Evolutionary conservation across 2,329 filamentous ascomycete genomes (phyloP).

Genomic region (Pseudopithomyces maydicus): DNA sequence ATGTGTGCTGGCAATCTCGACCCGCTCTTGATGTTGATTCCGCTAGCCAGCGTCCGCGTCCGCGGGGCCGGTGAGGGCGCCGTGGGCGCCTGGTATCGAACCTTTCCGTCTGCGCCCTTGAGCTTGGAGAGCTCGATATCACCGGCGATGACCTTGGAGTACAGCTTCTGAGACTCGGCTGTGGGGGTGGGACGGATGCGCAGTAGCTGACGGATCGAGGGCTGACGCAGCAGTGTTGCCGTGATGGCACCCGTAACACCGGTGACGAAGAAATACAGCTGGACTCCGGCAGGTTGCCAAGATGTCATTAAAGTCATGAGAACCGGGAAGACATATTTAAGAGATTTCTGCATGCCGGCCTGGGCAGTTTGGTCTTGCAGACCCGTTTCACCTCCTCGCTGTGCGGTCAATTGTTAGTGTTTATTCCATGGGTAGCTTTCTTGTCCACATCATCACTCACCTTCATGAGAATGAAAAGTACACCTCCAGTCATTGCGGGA

Average conservation of each 20-base stretch:
- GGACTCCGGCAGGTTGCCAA: constrained; percentile 62
- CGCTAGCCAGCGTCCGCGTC: neutral
- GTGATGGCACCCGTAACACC: constrained; percentile 48
- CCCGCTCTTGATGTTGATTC: constrained; percentile 31
- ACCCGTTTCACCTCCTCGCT: constrained; percentile 58
- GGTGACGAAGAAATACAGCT: constrained; percentile 65
- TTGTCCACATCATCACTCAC: constrained; percentile 48
- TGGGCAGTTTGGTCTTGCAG: constrained; percentile 26
- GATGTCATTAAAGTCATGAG: constrained; percentile 60
- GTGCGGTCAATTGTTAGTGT: constrained; percentile 22
- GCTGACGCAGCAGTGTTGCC: constrained; percentile 43
- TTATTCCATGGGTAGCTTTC: constrained; percentile 9
- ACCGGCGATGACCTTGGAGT: constrained; percentile 30
- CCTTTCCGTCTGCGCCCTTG: constrained; percentile 28
- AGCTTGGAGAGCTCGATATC: constrained; percentile 30
- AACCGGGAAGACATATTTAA: constrained; percentile 58
- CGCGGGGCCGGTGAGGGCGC: constrained; percentile 7
- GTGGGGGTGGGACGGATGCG: constrained; percentile 38
- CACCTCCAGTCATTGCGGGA: constrained; percentile 63
- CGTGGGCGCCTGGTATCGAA: constrained; percentile 35
- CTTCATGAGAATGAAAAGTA: constrained; percentile 64
- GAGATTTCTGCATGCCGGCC: constrained; percentile 44
- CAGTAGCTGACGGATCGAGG: constrained; percentile 43
- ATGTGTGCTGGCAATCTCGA: constrained; percentile 32
- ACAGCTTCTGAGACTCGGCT: constrained; percentile 30